Percentiles rank a stretch among this genome's conserved stretches.
Evolutionary conservation across 345 rosid species (phyloP).

Genomic region (Brassica rapa): DNA sequence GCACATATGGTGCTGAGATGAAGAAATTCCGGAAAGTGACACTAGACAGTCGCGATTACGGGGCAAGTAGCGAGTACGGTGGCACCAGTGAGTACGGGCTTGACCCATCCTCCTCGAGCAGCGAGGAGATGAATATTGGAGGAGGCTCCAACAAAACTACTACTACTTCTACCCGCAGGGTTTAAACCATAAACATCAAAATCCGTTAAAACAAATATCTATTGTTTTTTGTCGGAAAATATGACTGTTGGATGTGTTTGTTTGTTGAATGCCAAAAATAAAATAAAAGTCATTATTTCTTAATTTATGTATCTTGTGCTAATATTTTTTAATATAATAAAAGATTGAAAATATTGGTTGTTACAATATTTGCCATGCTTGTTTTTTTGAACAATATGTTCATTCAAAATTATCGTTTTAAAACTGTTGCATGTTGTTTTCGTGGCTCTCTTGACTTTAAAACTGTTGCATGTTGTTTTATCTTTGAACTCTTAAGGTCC

Average conservation of each 20-base stretch:
- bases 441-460: no score
- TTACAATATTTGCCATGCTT: neutral
- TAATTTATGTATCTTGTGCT: neutral
- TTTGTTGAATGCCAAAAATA: neutral
- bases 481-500: no score
- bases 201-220: neutral
- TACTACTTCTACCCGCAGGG: slow-evolving; percentile 49
- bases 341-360: neutral
- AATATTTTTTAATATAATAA: neutral
- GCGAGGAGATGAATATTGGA: slow-evolving; percentile 46
- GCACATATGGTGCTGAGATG: slow-evolving; percentile 77
- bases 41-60: slow-evolving; percentile 66
- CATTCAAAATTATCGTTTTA: neutral
- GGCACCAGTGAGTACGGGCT: slow-evolving; percentile 77
- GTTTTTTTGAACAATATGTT: neutral
- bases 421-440: no score
- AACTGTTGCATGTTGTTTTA: no score
- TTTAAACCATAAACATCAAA: slow-evolving; percentile 43
- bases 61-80: slow-evolving; percentile 70
- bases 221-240: neutral
- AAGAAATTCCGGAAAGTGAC: slow-evolving; percentile 70
- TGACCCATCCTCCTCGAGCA: slow-evolving; percentile 78
- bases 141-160: slow-evolving; percentile 29
- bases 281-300: neutral
- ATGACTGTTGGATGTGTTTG: slow-evolving; percentile 16